These are phyloP conservation scores for Dryas alaskensis DNA, from an alignment of 306 rosid genomes.

Conservation along the genomic window DNA sequence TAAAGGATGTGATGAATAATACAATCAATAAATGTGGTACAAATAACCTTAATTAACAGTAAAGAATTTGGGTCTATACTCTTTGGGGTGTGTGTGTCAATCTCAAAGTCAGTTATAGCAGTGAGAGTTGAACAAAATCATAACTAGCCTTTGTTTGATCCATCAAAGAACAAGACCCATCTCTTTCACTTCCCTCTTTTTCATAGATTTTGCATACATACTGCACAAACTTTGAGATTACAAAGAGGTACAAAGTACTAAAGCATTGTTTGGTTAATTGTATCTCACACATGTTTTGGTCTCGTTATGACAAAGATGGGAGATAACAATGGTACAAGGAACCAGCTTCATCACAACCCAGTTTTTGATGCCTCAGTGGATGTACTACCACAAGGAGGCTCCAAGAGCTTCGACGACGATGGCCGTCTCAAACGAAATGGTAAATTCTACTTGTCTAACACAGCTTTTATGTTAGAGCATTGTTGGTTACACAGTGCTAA, in stretches of 20 bases:
- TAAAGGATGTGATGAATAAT: too few species aligned
- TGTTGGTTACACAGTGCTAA: not conserved
- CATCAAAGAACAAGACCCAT: constrained; percentile 1
- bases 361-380: constrained; percentile 49
- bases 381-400: constrained; percentile 41
- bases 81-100: constrained; percentile 25
- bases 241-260: not conserved
- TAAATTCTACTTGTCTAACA: constrained; percentile 10
- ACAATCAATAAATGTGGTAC: too few species aligned
- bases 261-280: not conserved
- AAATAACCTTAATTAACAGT: too few species aligned
- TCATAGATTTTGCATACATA: not conserved
- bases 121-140: not conserved
- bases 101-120: constrained; percentile 4
- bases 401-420: constrained; percentile 74
- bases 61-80: constrained; percentile 6
- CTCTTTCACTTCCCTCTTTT: not conserved
- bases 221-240: not conserved
- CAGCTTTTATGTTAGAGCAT: not conserved
- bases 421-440: constrained; percentile 86
- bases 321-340: constrained; percentile 21
- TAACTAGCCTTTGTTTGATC: not conserved
- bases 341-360: constrained; percentile 41
- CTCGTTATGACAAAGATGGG: constrained; percentile 39
- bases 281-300: not conserved